phyloP scores from a whole-genome alignment of 768 basidiomycete species.

The Lactarius deliciosus region DNA sequence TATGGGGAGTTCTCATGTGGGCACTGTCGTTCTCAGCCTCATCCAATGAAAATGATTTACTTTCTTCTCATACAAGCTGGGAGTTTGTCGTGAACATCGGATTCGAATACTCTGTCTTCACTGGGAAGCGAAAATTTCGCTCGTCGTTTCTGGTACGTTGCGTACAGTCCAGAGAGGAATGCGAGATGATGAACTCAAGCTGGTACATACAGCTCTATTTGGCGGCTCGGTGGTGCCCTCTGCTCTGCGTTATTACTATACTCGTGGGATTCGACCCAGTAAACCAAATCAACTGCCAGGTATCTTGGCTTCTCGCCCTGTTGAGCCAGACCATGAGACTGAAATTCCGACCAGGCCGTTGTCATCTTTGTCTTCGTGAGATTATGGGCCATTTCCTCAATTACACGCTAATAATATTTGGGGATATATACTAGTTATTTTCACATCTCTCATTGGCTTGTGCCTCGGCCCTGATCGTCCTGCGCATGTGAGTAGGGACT shows the following conservation, averaged over 20 bases:
- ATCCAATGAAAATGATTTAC: no score
- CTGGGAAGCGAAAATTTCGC: neutral
- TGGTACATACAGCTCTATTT: neutral
- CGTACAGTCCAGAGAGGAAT: neutral
- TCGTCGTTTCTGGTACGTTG: neutral
- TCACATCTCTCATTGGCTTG: conserved; percentile 1
- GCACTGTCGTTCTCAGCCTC: no score
- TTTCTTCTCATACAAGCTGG: neutral
- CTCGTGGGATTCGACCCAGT: neutral
- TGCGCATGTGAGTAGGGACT: conserved; percentile 21
- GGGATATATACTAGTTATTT: conserved; percentile 1
- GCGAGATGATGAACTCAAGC: neutral
- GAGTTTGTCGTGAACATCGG: no score
- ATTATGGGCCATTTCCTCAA: no score
- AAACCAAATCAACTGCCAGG: neutral
- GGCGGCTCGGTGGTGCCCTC: neutral
- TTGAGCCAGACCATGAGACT: neutral
- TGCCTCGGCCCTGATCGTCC: conserved; percentile 15
- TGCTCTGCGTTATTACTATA: neutral
- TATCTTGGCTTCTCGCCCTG: neutral
- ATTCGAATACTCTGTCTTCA: neutral
- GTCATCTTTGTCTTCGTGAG: conserved; percentile 1
- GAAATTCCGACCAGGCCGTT: neutral
- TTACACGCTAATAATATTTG: neutral
- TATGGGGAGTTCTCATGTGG: no score